Evolutionary conservation across 2,329 filamentous ascomycete genomes (phyloP).

Genomic region (Fusarium sp.): DNA sequence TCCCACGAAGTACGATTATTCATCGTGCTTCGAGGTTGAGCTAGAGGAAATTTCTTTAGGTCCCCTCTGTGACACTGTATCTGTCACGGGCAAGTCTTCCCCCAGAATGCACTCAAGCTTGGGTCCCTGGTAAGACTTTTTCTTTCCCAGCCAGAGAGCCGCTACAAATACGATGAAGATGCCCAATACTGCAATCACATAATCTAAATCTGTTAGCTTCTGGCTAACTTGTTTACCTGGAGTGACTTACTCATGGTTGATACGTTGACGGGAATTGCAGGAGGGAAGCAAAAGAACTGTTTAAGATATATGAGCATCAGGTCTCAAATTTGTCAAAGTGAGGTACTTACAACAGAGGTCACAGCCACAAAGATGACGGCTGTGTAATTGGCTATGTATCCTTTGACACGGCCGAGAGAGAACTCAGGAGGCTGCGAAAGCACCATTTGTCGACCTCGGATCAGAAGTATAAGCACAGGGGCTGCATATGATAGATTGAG

Average conservation of each 20-base stretch:
- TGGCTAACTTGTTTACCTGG: accelerated
- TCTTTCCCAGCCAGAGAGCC: constrained; percentile 28
- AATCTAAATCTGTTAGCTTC: constrained; percentile 40
- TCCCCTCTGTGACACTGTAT: background rate
- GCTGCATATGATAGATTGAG: constrained; percentile 57
- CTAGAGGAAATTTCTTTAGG: constrained; percentile 7
- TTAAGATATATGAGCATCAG: background rate
- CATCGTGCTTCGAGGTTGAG: constrained; percentile 16
- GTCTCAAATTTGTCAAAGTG: background rate
- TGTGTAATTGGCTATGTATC: constrained; percentile 45
- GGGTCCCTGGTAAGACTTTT: constrained; percentile 29
- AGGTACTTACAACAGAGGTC: constrained; percentile 47
- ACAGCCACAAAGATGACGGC: constrained; percentile 51
- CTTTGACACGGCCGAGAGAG: constrained; percentile 42
- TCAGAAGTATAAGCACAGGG: constrained; percentile 51
- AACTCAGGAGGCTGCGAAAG: constrained; percentile 44
- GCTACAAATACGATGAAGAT: constrained; percentile 43
- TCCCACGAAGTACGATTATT: background rate
- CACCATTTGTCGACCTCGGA: constrained; percentile 49
- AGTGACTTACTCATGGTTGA: constrained; percentile 35
- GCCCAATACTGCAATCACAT: constrained; percentile 48
- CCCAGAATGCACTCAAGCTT: constrained; percentile 34
- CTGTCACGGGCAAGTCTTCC: constrained; percentile 25
- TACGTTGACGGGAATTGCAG: constrained; percentile 29
- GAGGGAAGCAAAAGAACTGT: constrained; percentile 39